Percentiles rank a stretch among this genome's conserved stretches.
phyloP scores from a whole-genome alignment of 306 rosid genomes.

The Quercus variabilis region DNA sequence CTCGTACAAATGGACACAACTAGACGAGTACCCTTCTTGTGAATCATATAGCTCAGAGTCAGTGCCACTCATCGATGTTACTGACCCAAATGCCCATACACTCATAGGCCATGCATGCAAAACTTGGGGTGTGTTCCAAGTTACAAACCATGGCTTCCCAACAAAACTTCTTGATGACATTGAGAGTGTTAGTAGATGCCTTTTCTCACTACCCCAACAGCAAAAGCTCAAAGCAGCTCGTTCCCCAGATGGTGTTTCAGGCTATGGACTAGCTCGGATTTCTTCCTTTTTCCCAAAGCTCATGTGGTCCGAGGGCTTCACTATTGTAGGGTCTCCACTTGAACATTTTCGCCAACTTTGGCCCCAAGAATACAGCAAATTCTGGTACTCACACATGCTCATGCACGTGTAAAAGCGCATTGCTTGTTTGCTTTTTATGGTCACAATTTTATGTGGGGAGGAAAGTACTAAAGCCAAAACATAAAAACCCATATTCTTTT shows the following conservation, averaged over 20 bases:
- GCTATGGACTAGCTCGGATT: conserved; percentile 81
- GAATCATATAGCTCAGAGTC: not conserved
- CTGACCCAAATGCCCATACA: conserved; percentile 51
- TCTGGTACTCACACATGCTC: conserved; percentile 46
- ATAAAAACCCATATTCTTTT: conserved; percentile 24
- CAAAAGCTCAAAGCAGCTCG: conserved; percentile 77
- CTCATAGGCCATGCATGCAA: conserved; percentile 66
- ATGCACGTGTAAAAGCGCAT: conserved; percentile 19
- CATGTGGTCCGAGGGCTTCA: conserved; percentile 98
- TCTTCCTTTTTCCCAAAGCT: conserved; percentile 89
- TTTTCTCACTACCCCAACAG: conserved; percentile 59
- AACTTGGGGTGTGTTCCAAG: conserved; percentile 88
- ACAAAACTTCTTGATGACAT: conserved; percentile 39
- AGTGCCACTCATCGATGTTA: conserved; percentile 66
- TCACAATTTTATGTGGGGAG: conserved; percentile 8
- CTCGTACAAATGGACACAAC: conserved; percentile 63
- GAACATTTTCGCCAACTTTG: conserved; percentile 76
- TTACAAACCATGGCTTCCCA: conserved; percentile 64
- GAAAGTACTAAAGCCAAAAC: conserved; percentile 15
- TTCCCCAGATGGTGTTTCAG: conserved; percentile 59
- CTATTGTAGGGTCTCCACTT: conserved; percentile 68
- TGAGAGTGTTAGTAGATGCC: conserved; percentile 33
- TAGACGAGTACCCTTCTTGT: conserved; percentile 6
- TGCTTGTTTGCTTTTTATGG: not conserved
- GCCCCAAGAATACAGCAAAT: conserved; percentile 65